These are phyloP conservation scores for Xylaria sp. DNA, from an alignment of 2,329 filamentous ascomycete genomes.

Conservation along the genomic window DNA sequence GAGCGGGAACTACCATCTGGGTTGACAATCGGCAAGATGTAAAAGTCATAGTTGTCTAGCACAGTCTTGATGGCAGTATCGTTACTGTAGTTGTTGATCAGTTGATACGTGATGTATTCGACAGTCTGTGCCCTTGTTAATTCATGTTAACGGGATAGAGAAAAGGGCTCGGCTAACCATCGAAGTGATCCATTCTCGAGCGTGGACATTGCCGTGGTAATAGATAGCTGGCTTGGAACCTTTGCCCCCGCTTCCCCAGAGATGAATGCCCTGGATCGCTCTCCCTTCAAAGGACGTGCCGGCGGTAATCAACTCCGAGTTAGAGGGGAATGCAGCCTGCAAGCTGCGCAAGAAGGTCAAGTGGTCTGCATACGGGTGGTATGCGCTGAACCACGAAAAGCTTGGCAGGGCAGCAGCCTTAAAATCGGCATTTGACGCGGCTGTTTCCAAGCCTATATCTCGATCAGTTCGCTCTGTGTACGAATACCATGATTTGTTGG, in stretches of 20 bases:
- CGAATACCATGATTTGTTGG: background rate
- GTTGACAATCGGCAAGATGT: conserved; percentile 61
- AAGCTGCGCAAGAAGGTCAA: conserved; percentile 54
- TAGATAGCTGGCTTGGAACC: conserved; percentile 56
- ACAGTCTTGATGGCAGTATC: conserved; percentile 49
- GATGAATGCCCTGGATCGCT: conserved; percentile 65
- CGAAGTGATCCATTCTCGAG: conserved; percentile 41
- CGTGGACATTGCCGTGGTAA: conserved; percentile 52
- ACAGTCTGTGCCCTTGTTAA: conserved; percentile 39
- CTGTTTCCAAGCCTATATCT: conserved; percentile 26
- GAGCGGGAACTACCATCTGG: conserved; percentile 50
- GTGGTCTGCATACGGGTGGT: conserved; percentile 60
- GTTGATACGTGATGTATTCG: conserved; percentile 55
- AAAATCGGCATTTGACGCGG: conserved; percentile 4
- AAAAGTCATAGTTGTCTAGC: conserved; percentile 64
- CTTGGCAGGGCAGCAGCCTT: conserved; percentile 42
- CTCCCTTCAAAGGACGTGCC: conserved; percentile 54
- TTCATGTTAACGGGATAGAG: background rate
- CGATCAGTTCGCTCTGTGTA: conserved; percentile 4
- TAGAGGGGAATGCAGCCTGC: conserved; percentile 50
- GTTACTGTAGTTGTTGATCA: conserved; percentile 52
- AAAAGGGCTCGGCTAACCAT: conserved; percentile 28
- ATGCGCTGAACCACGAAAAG: conserved; percentile 57
- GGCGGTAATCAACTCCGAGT: conserved; percentile 54
- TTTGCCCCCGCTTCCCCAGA: conserved; percentile 55